Conservation (phyloP, 106 monocot genomes). For the Allium cepa region DNA sequence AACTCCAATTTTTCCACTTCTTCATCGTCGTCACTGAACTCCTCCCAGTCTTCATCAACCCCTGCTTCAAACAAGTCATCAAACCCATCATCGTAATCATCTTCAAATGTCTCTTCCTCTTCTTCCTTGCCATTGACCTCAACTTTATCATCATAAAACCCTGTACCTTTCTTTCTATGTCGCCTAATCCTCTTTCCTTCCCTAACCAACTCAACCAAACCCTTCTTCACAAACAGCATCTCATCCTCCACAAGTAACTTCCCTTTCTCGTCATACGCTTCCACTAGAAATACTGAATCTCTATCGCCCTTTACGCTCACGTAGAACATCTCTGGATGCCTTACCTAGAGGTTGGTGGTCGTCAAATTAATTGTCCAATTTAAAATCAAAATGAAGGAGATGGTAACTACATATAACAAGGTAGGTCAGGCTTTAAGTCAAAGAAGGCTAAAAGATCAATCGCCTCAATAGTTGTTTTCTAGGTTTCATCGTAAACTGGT, state of each 20-base stretch:
- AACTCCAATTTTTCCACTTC: constrained; percentile 30
- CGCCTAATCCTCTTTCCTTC: constrained; percentile 80
- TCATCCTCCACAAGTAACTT: constrained; percentile 60
- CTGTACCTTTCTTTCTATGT: constrained; percentile 35
- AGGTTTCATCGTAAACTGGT: no score
- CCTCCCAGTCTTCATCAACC: constrained; percentile 79
- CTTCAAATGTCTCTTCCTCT: constrained; percentile 17
- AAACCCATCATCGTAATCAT: constrained; percentile 36
- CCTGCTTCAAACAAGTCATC: constrained; percentile 60
- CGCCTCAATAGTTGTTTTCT: no score
- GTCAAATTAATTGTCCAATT: no score
- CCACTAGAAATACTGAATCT: constrained; percentile 84
- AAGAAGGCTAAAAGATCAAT: no score
- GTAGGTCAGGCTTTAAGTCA: no score
- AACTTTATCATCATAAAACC: constrained; percentile 14
- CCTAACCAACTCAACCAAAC: constrained; percentile 49
- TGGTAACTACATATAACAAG: no score
- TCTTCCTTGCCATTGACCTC: constrained; percentile 21
- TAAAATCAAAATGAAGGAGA: no score
- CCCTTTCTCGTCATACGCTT: constrained; percentile 75
- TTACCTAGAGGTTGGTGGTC: neutral
- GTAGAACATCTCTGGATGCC: constrained; percentile 97
- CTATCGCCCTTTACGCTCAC: constrained; percentile 89
- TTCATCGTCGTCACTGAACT: constrained; percentile 22
- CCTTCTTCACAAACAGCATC: constrained; percentile 31